Evolutionary conservation across 225 moss, liverwort and hornwort species (phyloP).

Genomic region (Takakia lepidozioides): DNA sequence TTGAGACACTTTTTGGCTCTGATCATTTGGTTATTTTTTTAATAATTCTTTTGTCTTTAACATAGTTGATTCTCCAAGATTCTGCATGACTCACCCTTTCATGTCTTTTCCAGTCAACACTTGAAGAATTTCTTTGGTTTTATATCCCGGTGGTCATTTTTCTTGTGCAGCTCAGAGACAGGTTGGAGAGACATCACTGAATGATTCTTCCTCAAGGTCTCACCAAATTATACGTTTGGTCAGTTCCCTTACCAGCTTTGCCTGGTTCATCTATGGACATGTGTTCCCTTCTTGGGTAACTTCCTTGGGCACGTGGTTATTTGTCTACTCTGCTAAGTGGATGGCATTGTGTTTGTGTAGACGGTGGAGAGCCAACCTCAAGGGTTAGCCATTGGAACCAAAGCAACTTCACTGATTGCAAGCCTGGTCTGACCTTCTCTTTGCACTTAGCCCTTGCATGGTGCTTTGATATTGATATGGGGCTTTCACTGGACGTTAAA

Average conservation of each 20-base stretch:
- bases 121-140: neutral
- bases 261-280: neutral
- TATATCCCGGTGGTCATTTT: neutral
- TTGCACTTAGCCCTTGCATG: no score
- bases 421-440: slow-evolving; percentile 49
- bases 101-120: neutral
- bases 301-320: neutral
- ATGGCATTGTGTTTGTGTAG: slow-evolving; percentile 22
- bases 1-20: no score
- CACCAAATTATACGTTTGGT: slow-evolving; percentile 97
- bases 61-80: no score
- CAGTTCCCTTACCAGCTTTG: slow-evolving; percentile 7
- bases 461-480: no score
- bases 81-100: no score
- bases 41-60: no score
- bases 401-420: slow-evolving; percentile 74
- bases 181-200: slow-evolving; percentile 94
- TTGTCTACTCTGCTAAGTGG: neutral
- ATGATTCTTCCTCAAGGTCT: slow-evolving; percentile 88
- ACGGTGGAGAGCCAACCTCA: slow-evolving; percentile 83
- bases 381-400: slow-evolving; percentile 41
- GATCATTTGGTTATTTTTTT: no score
- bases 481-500: no score
- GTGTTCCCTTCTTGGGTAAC: neutral
- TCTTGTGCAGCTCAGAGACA: slow-evolving; percentile 73